Conservation (phyloP, 2,329 filamentous ascomycete species). For the Microcyclospora tardicrescens region DNA sequence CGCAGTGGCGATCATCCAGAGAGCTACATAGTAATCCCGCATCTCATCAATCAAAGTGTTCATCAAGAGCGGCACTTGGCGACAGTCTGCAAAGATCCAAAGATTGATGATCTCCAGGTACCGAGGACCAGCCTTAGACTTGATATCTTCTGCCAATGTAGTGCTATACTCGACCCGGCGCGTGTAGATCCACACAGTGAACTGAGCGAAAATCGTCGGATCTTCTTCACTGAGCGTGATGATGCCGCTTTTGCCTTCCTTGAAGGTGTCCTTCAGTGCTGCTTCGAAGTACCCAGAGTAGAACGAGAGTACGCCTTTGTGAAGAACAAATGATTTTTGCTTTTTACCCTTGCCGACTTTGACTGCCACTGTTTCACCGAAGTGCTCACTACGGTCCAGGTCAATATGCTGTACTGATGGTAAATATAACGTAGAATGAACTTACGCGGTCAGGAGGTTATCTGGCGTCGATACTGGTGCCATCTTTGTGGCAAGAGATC, state of each 20-base stretch:
- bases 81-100: slow-evolving; percentile 2
- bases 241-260: not conserved
- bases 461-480: too few relatives aligned
- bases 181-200: not conserved
- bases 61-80: slow-evolving; percentile 3
- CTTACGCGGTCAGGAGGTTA: not conserved
- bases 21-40: not conserved
- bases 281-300: slow-evolving; percentile 10
- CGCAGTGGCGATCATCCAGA: not conserved
- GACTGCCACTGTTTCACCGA: slow-evolving; percentile 1
- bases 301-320: slow-evolving; percentile 8
- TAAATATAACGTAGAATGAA: too few relatives aligned
- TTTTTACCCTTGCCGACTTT: not conserved
- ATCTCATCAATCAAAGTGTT: not conserved
- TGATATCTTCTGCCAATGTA: too few relatives aligned
- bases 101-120: not conserved
- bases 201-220: not conserved
- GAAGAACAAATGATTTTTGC: slow-evolving; percentile 4
- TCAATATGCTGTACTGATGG: not conserved
- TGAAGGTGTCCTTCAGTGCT: not conserved
- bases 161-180: not conserved
- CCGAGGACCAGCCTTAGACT: too few relatives aligned
- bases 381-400: not conserved
- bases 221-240: not conserved
- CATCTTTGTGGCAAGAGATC: too few relatives aligned